phyloP scores from a whole-genome alignment of 2,329 filamentous ascomycete species.

The Paecilomyces formosus region DNA sequence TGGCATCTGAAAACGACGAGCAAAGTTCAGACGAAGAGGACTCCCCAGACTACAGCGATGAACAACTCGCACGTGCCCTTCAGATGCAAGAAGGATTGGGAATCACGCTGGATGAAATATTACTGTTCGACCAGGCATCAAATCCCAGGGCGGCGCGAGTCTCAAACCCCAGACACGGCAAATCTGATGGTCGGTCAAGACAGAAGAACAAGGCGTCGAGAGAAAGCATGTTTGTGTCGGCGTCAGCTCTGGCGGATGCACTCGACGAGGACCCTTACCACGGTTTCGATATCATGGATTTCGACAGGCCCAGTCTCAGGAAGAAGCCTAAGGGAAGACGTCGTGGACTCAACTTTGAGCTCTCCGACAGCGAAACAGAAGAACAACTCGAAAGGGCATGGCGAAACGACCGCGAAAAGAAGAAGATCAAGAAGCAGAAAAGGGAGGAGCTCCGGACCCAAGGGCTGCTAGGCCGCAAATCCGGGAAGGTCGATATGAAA shows the following conservation, averaged over 20 bases:
- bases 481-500: conserved; percentile 52
- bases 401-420: conserved; percentile 63
- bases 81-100: background rate
- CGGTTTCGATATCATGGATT: conserved; percentile 80
- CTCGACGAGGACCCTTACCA: conserved; percentile 55
- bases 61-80: conserved; percentile 36
- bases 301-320: conserved; percentile 60
- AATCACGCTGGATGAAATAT: background rate
- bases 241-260: conserved; percentile 50
- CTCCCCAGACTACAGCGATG: conserved; percentile 33
- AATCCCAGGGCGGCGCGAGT: background rate
- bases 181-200: background rate
- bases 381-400: conserved; percentile 52
- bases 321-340: conserved; percentile 58
- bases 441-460: conserved; percentile 61
- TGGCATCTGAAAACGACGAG: background rate
- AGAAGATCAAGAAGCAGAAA: conserved; percentile 61
- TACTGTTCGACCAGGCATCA: background rate
- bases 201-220: conserved; percentile 1
- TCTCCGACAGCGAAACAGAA: conserved; percentile 63
- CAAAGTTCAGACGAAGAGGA: background rate
- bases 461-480: conserved; percentile 56
- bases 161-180: background rate
- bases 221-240: conserved; percentile 42
- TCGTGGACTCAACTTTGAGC: conserved; percentile 45